A percentile compares a stretch with the other conserved stretches of the same genome.
Conservation (phyloP, 1,284 basidiomycete species). For the Anthracocystis setariae region DNA sequence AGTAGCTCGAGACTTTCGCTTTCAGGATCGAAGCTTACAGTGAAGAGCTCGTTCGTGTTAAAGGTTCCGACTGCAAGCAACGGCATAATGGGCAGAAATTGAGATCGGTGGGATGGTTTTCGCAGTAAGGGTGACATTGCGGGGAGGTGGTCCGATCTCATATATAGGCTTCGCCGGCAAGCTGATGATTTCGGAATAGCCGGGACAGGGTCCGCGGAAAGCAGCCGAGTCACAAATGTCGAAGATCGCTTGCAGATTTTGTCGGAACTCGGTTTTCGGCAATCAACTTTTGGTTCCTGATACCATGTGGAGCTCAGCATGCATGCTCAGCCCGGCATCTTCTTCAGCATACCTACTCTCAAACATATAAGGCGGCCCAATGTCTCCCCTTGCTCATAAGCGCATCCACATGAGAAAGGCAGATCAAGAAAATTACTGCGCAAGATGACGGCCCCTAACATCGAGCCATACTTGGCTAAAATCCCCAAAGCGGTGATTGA, state of each 20-base stretch:
- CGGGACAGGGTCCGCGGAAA: too few species aligned
- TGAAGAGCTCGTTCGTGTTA: constrained; percentile 53
- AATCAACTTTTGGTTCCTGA: background rate
- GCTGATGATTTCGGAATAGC: too few species aligned
- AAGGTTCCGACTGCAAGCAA: constrained; percentile 49
- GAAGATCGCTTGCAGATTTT: too few species aligned
- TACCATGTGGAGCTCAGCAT: background rate
- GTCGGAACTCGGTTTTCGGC: constrained; percentile 6
- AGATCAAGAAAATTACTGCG: background rate
- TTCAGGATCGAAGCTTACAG: constrained; percentile 34
- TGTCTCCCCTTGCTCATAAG: too few species aligned
- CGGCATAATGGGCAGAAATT: constrained; percentile 16
- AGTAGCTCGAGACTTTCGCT: constrained; percentile 33
- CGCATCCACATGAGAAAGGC: background rate
- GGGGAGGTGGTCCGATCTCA: too few species aligned
- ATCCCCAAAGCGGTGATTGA: constrained; percentile 62
- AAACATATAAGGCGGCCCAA: background rate
- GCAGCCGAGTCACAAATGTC: too few species aligned
- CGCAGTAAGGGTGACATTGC: too few species aligned
- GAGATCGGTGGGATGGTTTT: too few species aligned
- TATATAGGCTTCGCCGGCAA: too few species aligned
- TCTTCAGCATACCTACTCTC: background rate
- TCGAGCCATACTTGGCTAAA: constrained; percentile 17
- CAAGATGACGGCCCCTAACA: constrained; percentile 10
- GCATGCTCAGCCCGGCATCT: background rate